Base-by-base conservation (phyloP, 1,284 basidiomycete species). In the Ganoderma resinaceum region DNA sequence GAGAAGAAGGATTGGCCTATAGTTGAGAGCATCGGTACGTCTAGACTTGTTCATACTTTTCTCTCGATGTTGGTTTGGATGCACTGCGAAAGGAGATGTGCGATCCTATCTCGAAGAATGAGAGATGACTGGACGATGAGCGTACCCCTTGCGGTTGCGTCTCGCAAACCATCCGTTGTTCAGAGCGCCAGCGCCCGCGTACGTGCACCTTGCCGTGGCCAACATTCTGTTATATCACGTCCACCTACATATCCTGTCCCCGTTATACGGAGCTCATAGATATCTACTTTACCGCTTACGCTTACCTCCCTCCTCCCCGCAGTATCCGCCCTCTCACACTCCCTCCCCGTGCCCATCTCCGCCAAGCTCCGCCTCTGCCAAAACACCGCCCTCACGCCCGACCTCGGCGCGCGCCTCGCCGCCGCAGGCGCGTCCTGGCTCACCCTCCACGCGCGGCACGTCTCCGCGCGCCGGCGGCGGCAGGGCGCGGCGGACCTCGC, bases 381-480 rank as follows among this genome's bases (percentile, higher is more conserved):
- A 23, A 86, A 89, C 3, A 75, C 82, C 0, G 73, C 82, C 12
- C 83, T 85, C 72, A 94, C 92, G 12, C 74, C 86, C 1, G 84
- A 86, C 2, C 80, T 93, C 16, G 88, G 87, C 2, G 80, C 82
- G 67, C 80, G 82, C 42, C 82, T 94, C 26, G 89, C 90, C 75
- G 82, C 82, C 20, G 85, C 85, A 1, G 92, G 91, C 12, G 86
- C 87, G 14, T 85, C 87, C 3, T 90, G 89, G 83, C 76, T 94
- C 57, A 88, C 91, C 2, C 78, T 94, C 7, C 92, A 94, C 74
- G 89, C 91, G 2, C 87, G 92, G 1, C 88, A 89, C 58, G 89
- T 91, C 33, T 91, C 91, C 29, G 83, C 90, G 9, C 86, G 85
- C 46, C 84, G 89, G 23, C 82, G 93, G 37, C 82, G 92, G 20